A percentile compares a stretch with the other conserved stretches of the same genome.
Evolutionary conservation across 495 filamentous ascomycete species (phyloP).

Genomic region (Penicillium pulvis): DNA sequence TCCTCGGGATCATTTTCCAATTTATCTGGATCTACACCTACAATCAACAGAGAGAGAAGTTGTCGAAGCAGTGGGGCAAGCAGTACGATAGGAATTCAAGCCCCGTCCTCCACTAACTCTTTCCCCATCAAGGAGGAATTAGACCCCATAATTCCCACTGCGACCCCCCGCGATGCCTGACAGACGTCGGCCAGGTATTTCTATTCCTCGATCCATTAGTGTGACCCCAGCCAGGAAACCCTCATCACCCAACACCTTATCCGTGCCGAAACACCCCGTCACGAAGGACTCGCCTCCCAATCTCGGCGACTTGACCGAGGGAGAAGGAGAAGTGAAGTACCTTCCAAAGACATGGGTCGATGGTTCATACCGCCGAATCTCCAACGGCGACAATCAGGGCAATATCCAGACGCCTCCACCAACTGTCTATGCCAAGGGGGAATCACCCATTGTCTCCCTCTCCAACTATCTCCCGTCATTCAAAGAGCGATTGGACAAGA

Average conservation of each 20-base stretch:
- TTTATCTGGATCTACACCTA: background rate
- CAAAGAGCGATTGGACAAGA: constrained; percentile 16
- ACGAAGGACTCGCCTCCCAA: constrained; percentile 8
- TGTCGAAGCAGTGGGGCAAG: background rate
- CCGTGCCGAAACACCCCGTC: background rate
- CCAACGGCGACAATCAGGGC: background rate
- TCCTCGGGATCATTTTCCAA: background rate
- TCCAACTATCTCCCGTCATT: constrained; percentile 10
- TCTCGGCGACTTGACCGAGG: constrained; percentile 9
- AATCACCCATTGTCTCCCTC: background rate
- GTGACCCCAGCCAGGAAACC: background rate
- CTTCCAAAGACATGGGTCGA: constrained; percentile 13
- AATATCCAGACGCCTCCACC: background rate
- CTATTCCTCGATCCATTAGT: background rate
- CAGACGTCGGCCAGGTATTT: background rate
- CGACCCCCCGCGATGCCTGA: background rate
- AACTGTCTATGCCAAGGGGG: background rate
- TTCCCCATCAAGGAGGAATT: background rate
- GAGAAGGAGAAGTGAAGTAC: constrained; percentile 14
- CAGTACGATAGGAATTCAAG: background rate
- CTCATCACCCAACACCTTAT: background rate
- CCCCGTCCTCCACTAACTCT: background rate
- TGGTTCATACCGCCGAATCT: background rate
- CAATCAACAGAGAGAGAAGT: background rate
- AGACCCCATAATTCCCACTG: background rate